Base-by-base conservation (phyloP, 148 eudicot genomes). In the Amaranthus hypochondriacus region DNA sequence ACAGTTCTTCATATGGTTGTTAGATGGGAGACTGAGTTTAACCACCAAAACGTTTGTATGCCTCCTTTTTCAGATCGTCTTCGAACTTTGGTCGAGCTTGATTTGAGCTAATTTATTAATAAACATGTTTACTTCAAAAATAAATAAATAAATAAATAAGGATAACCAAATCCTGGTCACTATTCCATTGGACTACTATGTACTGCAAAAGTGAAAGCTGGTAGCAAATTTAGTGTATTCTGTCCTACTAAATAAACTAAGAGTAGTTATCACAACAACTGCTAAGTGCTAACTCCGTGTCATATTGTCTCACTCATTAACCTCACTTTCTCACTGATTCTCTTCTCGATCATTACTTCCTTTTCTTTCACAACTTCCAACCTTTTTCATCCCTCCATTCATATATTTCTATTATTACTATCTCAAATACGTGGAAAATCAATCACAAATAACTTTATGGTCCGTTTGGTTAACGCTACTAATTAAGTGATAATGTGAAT, bases 371-470 rank as follows among this genome's bases (percentile, higher is more conserved):
- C 75, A 77, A 67, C 63, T 76, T 71, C 21, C 70, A 72, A 65
- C 7, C 21, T 61, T 44, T 9, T 43, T 39, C 48, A 43, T 47
- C 21, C 50, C 10, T 73, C 70, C 52, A 73, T 73, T 73, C 53
- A 73, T 73, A 50, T 73, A 4, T 56, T 63, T 39, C 11, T 13
- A 14, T 9, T 2, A 21, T 12, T 53, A 64, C 15, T 55, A 43
- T 55, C 70, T 59, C 50, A 55, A 60, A 56, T 63, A 82, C 82
- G 84, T 86, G 87, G 87, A 82, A 76, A 77, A 10, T 52, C 73
- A 77, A 83, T 86, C 87, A 75, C 56, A 12, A 60, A 62, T 50
- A 11, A 68, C 64, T 58, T 68, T 64, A 28, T 28, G 1, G 39
- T 28, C 39, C 39, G 39, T 28, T 28, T 28, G 39, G 39, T 28